Conservation (phyloP, 2,329 filamentous ascomycete species). For the Diaporthe aspalathi region DNA sequence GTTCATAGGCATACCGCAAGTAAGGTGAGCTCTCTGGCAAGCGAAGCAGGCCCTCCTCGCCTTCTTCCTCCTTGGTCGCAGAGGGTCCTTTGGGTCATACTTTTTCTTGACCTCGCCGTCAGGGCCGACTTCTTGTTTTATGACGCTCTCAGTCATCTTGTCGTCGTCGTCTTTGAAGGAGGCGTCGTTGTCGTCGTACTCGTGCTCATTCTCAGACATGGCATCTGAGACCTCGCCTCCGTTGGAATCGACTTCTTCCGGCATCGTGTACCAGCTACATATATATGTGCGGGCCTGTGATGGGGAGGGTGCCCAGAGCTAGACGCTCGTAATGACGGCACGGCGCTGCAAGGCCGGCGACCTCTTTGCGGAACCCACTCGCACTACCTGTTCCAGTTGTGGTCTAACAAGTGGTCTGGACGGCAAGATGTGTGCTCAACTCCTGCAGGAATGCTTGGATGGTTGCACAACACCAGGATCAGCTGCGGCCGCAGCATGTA, state of each 20-base stretch:
- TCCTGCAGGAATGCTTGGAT: conserved; percentile 46
- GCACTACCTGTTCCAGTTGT: conserved; percentile 36
- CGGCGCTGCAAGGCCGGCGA: conserved; percentile 48
- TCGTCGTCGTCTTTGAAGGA: conserved; percentile 62
- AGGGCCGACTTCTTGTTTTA: conserved; percentile 56
- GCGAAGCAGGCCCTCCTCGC: conserved; percentile 95
- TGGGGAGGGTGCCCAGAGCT: conserved; percentile 34
- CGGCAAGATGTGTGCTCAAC: conserved; percentile 34
- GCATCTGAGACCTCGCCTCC: conserved; percentile 67
- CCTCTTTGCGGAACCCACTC: conserved; percentile 41
- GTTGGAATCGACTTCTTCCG: conserved; percentile 64
- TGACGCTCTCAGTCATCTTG: conserved; percentile 63
- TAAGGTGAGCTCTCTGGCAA: conserved; percentile 96
- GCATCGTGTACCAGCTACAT: conserved; percentile 68
- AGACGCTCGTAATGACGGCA: conserved; percentile 45
- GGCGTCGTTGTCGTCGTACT: conserved; percentile 61
- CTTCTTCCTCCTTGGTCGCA: conserved; percentile 92
- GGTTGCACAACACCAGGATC: conserved; percentile 44
- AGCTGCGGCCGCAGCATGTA: conserved; percentile 45
- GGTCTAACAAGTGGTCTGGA: conserved; percentile 37
- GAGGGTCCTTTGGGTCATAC: conserved; percentile 87
- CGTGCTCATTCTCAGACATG: conserved; percentile 70
- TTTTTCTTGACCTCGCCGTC: conserved; percentile 72
- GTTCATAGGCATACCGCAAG: conserved; percentile 84
- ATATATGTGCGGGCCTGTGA: conserved; percentile 46